Evolutionary conservation across 306 rosid genomes (phyloP).

Genomic region (Hippophae gyantsensis): DNA sequence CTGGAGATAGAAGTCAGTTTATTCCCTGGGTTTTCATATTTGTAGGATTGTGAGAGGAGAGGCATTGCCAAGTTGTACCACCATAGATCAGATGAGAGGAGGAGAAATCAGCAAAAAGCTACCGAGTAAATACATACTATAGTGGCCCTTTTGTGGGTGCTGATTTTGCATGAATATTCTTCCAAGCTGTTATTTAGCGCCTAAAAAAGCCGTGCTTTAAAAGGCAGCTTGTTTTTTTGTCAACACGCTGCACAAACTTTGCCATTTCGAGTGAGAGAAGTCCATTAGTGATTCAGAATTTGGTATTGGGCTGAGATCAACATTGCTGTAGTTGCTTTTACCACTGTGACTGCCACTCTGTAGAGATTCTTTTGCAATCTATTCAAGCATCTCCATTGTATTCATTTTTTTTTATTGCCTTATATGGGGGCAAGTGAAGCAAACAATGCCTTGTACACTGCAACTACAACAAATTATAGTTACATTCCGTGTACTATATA

Average conservation of each 20-base stretch:
- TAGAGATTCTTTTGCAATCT: slow-evolving; percentile 27
- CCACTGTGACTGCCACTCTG: slow-evolving; percentile 10
- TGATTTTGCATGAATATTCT: slow-evolving; percentile 12
- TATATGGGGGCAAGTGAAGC: slow-evolving; percentile 36
- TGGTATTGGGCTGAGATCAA: slow-evolving; percentile 8
- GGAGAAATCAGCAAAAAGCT: slow-evolving; percentile 15
- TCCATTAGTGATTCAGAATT: slow-evolving; percentile 14
- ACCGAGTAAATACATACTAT: slow-evolving; percentile 23
- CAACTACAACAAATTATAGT: slow-evolving; percentile 20
- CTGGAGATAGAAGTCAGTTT: neutral
- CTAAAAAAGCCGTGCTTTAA: slow-evolving; percentile 24
- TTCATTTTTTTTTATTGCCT: slow-evolving; percentile 35
- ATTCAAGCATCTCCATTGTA: slow-evolving; percentile 25
- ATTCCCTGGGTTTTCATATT: neutral
- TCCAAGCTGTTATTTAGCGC: slow-evolving; percentile 17
- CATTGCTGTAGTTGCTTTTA: slow-evolving; percentile 16
- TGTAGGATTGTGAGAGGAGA: slow-evolving; percentile 92
- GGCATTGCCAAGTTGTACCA: slow-evolving; percentile 80
- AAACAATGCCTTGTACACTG: slow-evolving; percentile 18
- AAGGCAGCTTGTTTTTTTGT: slow-evolving; percentile 22
- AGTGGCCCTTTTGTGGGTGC: slow-evolving; percentile 13
- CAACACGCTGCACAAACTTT: slow-evolving; percentile 14
- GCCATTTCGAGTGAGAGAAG: slow-evolving; percentile 14
- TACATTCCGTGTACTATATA: neutral
- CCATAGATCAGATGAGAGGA: slow-evolving; percentile 74